Base-by-base conservation (phyloP, 768 basidiomycete genomes). In the Pisolithus marmoratus region DNA sequence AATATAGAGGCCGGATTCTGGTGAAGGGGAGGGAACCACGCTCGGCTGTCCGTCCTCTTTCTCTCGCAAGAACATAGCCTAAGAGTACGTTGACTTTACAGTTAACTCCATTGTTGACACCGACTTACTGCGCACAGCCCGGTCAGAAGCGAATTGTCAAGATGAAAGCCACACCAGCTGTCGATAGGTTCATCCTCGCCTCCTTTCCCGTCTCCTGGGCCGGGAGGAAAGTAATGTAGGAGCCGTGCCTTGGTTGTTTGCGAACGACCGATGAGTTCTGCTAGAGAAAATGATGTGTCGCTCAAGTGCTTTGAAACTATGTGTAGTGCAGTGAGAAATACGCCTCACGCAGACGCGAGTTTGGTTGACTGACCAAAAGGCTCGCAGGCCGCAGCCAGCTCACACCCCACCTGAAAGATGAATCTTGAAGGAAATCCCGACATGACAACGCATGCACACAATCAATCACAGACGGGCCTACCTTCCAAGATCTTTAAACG, bases 141-240 rank as follows among this genome's bases (percentile, higher is more conserved):
- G 2, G 96, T 99, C 50, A 99, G 70, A 37, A 92, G 67, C 8
- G 86, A 87, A 61, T 97, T 93, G 63, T 99, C 96, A 20, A 93
- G 74, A 67, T 98, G 95, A 60, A 93, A 93, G 17, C 95, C 95
- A 71, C 95, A 98, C 82, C 91, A 94, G 57, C 83, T 89, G 57
- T 96, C 92, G 26, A 92, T 70, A 2, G 83, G 74, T 45, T 84
- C 85, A 55, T 85, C 80, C 34, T 84, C 79, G 4, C 63, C 53
- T 0, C 72, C 68, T 5, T 60, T 56, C 19, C 65, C 56, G 19
- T 56, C 60, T 43, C 70, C 76, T 2, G 76, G 65, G 24, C 76
- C 62, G 9, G 84, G 83, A 15, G 95, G 89, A 61, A 94, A 99
- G 68, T 99, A 99, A 64, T 99, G 95, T n/a, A 99, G 74, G 12